Conservation (phyloP, 441 rosid species). For the Breynia disticha region DNA sequence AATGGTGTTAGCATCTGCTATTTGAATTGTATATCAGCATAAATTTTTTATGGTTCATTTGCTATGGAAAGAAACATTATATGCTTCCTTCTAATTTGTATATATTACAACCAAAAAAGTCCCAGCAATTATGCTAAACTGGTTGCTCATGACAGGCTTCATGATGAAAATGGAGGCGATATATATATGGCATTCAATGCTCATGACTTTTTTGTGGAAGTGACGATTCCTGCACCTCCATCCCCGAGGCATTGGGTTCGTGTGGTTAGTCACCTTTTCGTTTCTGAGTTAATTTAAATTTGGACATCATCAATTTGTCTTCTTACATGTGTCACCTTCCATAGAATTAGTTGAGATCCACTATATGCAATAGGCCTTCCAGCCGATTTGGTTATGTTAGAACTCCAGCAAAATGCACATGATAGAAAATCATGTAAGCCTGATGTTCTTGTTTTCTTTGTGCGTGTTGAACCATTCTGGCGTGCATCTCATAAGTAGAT, state of each 20-base stretch:
- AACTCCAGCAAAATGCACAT: background rate
- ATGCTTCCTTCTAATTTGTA: background rate
- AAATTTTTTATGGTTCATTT: background rate
- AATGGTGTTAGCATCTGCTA: background rate
- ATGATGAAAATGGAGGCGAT: conserved; percentile 44
- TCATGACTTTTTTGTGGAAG: conserved; percentile 54
- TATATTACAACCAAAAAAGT: too few relatives aligned
- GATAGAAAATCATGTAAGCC: too few relatives aligned
- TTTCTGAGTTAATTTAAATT: background rate
- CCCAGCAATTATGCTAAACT: too few relatives aligned
- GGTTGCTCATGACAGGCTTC: conserved; percentile 44
- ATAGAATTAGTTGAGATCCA: background rate
- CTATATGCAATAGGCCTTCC: background rate
- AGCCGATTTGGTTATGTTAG: background rate
- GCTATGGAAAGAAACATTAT: background rate
- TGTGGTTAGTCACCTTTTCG: conserved; percentile 46
- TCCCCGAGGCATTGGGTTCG: conserved; percentile 54
- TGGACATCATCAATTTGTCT: too few relatives aligned
- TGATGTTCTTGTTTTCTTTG: too few relatives aligned
- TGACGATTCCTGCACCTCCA: conserved; percentile 54
- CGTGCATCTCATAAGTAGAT: too few relatives aligned
- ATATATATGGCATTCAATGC: conserved; percentile 73
- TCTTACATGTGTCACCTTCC: too few relatives aligned
- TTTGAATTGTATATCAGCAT: background rate
- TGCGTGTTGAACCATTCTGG: too few relatives aligned